phyloP scores from a whole-genome alignment of 73 alveolate species.

The Stentor coeruleus region DNA sequence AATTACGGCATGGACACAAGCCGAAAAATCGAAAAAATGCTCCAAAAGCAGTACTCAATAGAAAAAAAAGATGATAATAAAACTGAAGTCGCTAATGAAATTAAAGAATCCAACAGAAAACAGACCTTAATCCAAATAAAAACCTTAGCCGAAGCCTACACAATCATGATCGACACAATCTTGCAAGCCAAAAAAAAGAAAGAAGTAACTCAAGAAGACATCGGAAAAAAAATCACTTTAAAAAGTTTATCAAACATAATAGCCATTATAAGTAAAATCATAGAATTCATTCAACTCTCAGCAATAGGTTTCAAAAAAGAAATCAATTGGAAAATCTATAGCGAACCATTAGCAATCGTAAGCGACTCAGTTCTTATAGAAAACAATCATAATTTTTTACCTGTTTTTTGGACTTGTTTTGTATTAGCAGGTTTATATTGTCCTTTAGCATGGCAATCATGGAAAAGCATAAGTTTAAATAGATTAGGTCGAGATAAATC shows the following conservation, averaged over 20 bases:
- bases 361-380: not conserved
- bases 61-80: not conserved
- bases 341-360: not conserved
- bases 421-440: not conserved
- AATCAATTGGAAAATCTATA: not conserved
- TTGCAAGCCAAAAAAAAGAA: not conserved
- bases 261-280: not conserved
- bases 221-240: not conserved
- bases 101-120: too few species aligned
- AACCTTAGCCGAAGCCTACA: not conserved
- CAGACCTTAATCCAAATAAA: too few species aligned
- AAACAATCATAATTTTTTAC: not conserved
- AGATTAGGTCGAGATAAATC: not conserved
- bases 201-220: not conserved
- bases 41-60: not conserved
- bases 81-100: too few species aligned
- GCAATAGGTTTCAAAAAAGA: not conserved
- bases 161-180: not conserved
- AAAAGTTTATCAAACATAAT: not conserved
- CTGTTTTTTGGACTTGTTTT: slow-evolving; percentile 9
- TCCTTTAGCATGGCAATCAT: not conserved
- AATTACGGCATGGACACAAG: not conserved
- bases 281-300: not conserved
- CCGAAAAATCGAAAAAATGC: not conserved
- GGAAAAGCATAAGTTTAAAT: not conserved